Evolutionary conservation across 1,284 basidiomycete genomes (phyloP).

Genomic region (Meira nashicola): DNA sequence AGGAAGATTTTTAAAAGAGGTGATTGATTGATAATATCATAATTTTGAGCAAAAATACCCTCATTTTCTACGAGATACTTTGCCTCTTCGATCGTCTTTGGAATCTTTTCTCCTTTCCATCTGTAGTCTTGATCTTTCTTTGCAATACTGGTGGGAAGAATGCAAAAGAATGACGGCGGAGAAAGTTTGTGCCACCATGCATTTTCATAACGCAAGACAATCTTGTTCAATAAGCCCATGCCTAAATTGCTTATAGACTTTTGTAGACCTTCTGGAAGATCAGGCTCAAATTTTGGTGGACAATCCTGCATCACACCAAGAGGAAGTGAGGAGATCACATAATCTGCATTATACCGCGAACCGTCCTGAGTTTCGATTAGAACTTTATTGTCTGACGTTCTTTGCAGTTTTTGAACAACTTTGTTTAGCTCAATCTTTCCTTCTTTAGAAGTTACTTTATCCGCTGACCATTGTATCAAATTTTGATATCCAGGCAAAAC

Average conservation of each 20-base stretch:
- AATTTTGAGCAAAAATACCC: background rate
- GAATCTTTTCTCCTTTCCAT: background rate
- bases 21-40: background rate
- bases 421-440: background rate
- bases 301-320: conserved; percentile 4
- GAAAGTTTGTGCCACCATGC: background rate
- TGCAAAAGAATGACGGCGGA: background rate
- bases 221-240: conserved; percentile 5
- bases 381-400: background rate
- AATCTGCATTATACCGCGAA: background rate
- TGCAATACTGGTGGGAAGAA: background rate
- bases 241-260: background rate
- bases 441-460: background rate
- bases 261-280: background rate
- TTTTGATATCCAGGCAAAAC: conserved; percentile 1
- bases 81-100: background rate
- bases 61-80: background rate
- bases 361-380: background rate
- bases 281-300: background rate
- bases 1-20: background rate
- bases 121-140: background rate
- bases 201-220: background rate
- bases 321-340: background rate
- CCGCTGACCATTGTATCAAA: background rate
- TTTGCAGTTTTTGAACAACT: background rate